Conservation (phyloP, 768 basidiomycete genomes). For the Termitomyces titanicus region DNA sequence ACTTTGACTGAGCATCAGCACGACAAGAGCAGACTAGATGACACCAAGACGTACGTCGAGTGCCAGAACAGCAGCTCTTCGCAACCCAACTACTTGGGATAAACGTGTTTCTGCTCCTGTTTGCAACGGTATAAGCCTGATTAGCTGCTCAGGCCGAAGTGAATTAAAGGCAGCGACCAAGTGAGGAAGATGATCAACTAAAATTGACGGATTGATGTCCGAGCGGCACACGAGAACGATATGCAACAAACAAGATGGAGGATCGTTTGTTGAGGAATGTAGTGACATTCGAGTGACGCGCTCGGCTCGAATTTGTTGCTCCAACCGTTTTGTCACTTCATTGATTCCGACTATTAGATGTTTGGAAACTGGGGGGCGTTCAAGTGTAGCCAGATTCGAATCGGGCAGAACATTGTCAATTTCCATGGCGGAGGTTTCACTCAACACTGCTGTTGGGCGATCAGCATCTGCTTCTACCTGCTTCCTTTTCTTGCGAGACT, state of each 20-base stretch:
- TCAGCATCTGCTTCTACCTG: neutral
- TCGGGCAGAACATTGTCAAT: neutral
- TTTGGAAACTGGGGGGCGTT: slow-evolving; percentile 35
- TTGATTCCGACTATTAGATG: slow-evolving; percentile 73
- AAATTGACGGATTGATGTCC: slow-evolving; percentile 69
- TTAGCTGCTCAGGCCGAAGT: slow-evolving; percentile 23
- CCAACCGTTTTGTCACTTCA: slow-evolving; percentile 70
- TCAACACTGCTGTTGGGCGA: neutral
- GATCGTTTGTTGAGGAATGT: slow-evolving; percentile 7
- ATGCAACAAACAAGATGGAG: slow-evolving; percentile 24
- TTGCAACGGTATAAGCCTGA: slow-evolving; percentile 64
- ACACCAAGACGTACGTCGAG: slow-evolving; percentile 50
- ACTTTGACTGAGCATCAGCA: slow-evolving; percentile 26
- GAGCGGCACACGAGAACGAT: slow-evolving; percentile 68
- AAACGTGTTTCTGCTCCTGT: slow-evolving; percentile 61
- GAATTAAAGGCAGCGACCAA: slow-evolving; percentile 78
- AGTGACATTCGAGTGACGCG: slow-evolving; percentile 23
- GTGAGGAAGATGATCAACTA: slow-evolving; percentile 74
- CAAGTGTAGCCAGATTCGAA: slow-evolving; percentile 1
- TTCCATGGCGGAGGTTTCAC: neutral
- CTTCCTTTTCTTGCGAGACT: slow-evolving; percentile 13
- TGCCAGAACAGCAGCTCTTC: slow-evolving; percentile 63
- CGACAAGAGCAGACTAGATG: neutral
- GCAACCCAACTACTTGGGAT: slow-evolving; percentile 59
- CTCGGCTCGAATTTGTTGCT: slow-evolving; percentile 43